A percentile compares a stretch with the other conserved stretches of the same genome.
Conservation (phyloP, 208 protist genomes). For the Herpetomonas muscarum region DNA sequence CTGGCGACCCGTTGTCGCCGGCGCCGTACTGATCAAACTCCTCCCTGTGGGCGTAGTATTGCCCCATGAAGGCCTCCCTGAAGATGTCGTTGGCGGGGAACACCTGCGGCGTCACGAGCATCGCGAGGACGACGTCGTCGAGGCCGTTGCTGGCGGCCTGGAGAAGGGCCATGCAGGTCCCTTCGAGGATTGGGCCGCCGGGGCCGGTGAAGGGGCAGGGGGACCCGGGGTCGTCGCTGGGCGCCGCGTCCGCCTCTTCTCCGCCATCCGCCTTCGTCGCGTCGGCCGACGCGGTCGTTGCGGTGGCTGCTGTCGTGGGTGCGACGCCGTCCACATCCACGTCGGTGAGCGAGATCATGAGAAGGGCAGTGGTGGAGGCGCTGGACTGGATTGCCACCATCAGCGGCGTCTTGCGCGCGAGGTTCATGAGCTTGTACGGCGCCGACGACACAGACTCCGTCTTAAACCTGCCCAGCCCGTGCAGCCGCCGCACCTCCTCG, state of each 20-base stretch:
- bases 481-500: slow-evolving; percentile 49
- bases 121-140: slow-evolving; percentile 49
- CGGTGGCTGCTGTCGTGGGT: not conserved
- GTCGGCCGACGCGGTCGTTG: slow-evolving; percentile 3
- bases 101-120: slow-evolving; percentile 36
- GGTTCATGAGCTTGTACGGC: slow-evolving; percentile 42
- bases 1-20: no score
- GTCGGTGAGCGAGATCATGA: slow-evolving; percentile 38
- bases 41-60: slow-evolving; percentile 5
- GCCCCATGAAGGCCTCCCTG: slow-evolving; percentile 21
- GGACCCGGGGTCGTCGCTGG: not conserved
- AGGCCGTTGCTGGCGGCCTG: slow-evolving; percentile 47
- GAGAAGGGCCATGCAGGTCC: slow-evolving; percentile 56
- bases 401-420: slow-evolving; percentile 57
- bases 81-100: slow-evolving; percentile 29
- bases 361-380: slow-evolving; percentile 46
- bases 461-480: slow-evolving; percentile 10
- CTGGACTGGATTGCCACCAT: slow-evolving; percentile 61
- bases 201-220: slow-evolving; percentile 2
- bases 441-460: slow-evolving; percentile 13
- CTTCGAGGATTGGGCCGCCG: slow-evolving; percentile 60
- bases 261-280: slow-evolving; percentile 4
- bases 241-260: not conserved
- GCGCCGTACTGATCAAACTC: slow-evolving; percentile 5
- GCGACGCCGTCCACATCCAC: not conserved